phyloP scores from a whole-genome alignment of 1,284 basidiomycete genomes.

The Xerocomus cyaneibrunnescens region DNA sequence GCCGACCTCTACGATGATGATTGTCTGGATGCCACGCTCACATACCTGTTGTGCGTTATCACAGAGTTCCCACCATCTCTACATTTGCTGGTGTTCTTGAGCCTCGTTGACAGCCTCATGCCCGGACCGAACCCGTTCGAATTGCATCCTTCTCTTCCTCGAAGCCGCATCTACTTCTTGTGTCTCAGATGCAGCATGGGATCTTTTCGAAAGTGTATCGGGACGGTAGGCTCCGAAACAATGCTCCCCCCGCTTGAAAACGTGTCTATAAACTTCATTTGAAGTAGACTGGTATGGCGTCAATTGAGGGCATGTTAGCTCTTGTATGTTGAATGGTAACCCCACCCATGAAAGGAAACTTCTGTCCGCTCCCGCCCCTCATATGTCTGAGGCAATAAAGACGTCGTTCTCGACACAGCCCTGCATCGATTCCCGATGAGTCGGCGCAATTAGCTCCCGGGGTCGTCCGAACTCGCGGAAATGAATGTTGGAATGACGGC shows the following conservation, averaged over 20 bases:
- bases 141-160: background rate
- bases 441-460: background rate
- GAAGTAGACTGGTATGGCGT: background rate
- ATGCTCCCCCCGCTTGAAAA: background rate
- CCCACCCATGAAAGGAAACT: too few species aligned
- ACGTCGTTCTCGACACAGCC: background rate
- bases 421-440: background rate
- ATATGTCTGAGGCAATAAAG: background rate
- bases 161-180: background rate
- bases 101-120: conserved; percentile 21
- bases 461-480: conserved; percentile 4
- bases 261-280: background rate
- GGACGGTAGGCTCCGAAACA: background rate
- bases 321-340: too few species aligned
- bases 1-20: background rate
- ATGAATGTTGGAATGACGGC: conserved; percentile 4
- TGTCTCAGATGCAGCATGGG: background rate
- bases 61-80: background rate
- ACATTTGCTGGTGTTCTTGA: conserved; percentile 7
- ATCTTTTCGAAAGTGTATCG: background rate
- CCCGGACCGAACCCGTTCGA: background rate
- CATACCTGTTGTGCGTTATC: background rate
- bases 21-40: background rate
- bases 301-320: background rate
- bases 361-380: too few species aligned